Evolutionary conservation across 2,329 filamentous ascomycete species (phyloP).

Genomic region (Ophiocordyceps camponoti-floridani): DNA sequence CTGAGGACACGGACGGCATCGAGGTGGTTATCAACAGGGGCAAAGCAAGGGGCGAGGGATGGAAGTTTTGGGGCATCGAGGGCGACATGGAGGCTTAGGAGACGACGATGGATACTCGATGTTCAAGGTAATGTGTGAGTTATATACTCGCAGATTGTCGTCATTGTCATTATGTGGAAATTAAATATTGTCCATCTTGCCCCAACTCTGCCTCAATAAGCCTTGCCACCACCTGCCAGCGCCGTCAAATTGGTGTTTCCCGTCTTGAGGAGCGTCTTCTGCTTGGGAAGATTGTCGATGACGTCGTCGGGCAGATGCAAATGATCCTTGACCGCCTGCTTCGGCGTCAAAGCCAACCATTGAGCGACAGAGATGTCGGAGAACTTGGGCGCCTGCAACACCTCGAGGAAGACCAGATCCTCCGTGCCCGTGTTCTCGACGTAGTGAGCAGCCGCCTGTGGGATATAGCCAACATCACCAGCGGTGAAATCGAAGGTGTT

Average conservation of each 20-base stretch:
- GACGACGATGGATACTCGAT: no score
- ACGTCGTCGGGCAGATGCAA: conserved; percentile 21
- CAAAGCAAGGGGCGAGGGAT: conserved; percentile 54
- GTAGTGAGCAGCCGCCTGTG: conserved; percentile 31
- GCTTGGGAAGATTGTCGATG: conserved; percentile 17
- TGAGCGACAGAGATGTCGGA: conserved; percentile 37
- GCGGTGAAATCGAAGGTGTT: conserved; percentile 41
- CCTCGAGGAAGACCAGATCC: conserved; percentile 40
- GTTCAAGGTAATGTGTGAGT: no score
- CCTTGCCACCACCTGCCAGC: conserved; percentile 5
- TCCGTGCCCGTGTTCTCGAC: conserved; percentile 42
- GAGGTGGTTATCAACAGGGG: conserved; percentile 68
- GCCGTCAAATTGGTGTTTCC: conserved; percentile 20
- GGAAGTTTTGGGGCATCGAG: conserved; percentile 71
- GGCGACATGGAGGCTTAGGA: conserved; percentile 6
- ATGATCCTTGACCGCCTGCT: conserved; percentile 40
- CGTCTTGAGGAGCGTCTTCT: conserved; percentile 23
- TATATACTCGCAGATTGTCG: no score
- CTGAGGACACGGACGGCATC: conserved; percentile 68
- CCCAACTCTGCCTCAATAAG: conserved; percentile 2
- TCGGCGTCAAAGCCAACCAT: conserved; percentile 39
- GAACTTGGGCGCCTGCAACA: conserved; percentile 32
- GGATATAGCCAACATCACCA: conserved; percentile 42
- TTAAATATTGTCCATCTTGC: no score
- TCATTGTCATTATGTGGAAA: no score